Evolutionary conservation across 805 yeast genomes (phyloP), one percentile per base, ranked within the genome.

Genomic region (Myxozyma nipponensis): DNA sequence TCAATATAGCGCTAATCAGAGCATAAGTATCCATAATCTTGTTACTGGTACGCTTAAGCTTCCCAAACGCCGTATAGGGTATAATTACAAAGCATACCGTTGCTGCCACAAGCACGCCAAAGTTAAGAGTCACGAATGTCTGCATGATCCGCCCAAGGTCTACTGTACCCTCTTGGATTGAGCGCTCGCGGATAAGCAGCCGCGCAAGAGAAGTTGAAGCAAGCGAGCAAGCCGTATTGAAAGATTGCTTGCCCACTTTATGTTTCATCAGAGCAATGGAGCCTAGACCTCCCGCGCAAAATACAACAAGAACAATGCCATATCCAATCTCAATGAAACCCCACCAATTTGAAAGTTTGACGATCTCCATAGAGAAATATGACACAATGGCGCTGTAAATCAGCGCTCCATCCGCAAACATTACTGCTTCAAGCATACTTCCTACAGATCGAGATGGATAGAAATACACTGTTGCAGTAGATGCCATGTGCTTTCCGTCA

Each of bases 381-480:
- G 85, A 75, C 6, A 82, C 74, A 0, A 72, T 47, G 47, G 79
- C 75, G 39, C 81, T 77, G 68, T 72, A 86, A 3, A 70, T 46
- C 15, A 85, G 66, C 1, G 88, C 71, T 2, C 77, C 50, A 0
- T 73, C 58, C 2, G 83, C 90, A 67, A 79, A 87, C 39, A 78
- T 63, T 17, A 84, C 65, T 10, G 89, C 81, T 62, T 86, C 88
- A 52, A 81, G 76, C 91, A 86, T 86, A 18, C 86, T 78, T 0
- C 95, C 95, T 49, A 78, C 77, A 0, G 93, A 76, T 43, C 95
- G 67, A 1, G 90, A 77, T 0, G 95, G 88, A 62, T 86, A 93
- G 71, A 87, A 86, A 66, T 87, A 87, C 1, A 86, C 93, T 1
- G 86, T 84, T 7, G 83, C 83, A 0, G 95, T 87, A 35, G 95